Base-by-base conservation (phyloP, 192 early-diverging fungal species). In the Coemansia sp. region DNA sequence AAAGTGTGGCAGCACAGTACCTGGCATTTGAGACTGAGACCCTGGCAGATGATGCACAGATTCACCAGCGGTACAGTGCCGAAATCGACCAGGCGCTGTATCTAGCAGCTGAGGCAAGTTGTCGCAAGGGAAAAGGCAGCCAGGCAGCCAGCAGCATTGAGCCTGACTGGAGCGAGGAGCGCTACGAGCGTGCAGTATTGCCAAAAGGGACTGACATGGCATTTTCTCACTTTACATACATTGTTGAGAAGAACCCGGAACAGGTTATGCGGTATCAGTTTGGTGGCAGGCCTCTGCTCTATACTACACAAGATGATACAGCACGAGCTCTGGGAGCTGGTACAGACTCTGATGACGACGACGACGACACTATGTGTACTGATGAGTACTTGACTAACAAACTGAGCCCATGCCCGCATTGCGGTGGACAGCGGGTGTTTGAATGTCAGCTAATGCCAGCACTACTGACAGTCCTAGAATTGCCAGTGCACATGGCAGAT, bases 381-480 rank as follows among this genome's bases (percentile, higher is more conserved):
- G 28, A 49, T 18, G 42, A 38, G 7, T 74, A 74, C 60, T 73
- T 67, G 23, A 76, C 72, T 3, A 64, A 64, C 11, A 54, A 61
- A 15, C 81, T 92, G 38, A 86, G 87, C 0, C 56, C 53, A 3
- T 97, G 95, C 66, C 65, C 70, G 14, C 70, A 70, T 21, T 97
- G 95, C 64, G 71, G 74, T 6, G 84, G 76, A 11, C 79, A 71
- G 8, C 82, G 95, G 14, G 81, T 86, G 14, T 97, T 93, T 77
- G 95, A 97, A 71, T 89, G 90, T 61, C 95, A 97, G 72, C 72
- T 97, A 23, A 97, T 97, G 95, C 93, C 95, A 0, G 88, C 88
- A 56, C 65, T 91, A 24, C 70, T 97, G 44, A 85, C 86, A 1
- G 58, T 90, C 14, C 78, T 97, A 36, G 85, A 86, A 15, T 86